Evolutionary conservation across 2,329 filamentous ascomycete species (phyloP).

Genomic region (Macrophomina pseudophaseolina): DNA sequence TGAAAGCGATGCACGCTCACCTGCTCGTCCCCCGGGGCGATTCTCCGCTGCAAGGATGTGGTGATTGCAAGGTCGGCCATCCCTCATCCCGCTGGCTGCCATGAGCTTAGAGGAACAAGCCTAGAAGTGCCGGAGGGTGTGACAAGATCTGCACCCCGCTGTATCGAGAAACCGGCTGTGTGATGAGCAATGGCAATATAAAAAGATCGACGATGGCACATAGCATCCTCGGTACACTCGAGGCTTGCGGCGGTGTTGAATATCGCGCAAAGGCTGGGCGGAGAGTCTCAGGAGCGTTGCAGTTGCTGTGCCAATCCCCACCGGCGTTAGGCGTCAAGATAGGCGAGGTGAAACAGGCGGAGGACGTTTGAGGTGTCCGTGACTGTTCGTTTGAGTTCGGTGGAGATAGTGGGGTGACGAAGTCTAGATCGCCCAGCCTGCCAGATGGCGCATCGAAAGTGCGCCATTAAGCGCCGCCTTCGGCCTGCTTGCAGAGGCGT

Average conservation of each 20-base stretch:
- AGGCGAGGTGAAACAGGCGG: slow-evolving; percentile 12
- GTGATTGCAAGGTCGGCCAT: slow-evolving; percentile 1
- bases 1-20: slow-evolving; percentile 7
- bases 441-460: slow-evolving; percentile 18
- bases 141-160: slow-evolving; percentile 19
- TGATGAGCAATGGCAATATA: slow-evolving; percentile 14
- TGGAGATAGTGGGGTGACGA: slow-evolving; percentile 20
- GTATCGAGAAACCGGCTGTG: slow-evolving; percentile 4
- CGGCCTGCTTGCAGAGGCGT: slow-evolving; percentile 3
- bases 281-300: slow-evolving; percentile 10
- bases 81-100: neutral
- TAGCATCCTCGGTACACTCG: neutral
- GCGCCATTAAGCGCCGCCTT: slow-evolving; percentile 16
- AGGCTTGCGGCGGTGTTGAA: slow-evolving; percentile 11
- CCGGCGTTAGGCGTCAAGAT: slow-evolving; percentile 2
- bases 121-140: slow-evolving; percentile 12
- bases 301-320: slow-evolving; percentile 8
- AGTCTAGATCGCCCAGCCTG: slow-evolving; percentile 22
- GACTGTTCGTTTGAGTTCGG: slow-evolving; percentile 16
- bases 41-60: slow-evolving; percentile 11
- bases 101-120: slow-evolving; percentile 2
- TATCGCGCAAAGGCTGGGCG: slow-evolving; percentile 20
- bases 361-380: slow-evolving; percentile 22
- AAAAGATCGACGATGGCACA: slow-evolving; percentile 17
- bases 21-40: slow-evolving; percentile 3